phyloP scores from a whole-genome alignment of 2,329 filamentous ascomycete genomes.

The Ustulina deusta region DNA sequence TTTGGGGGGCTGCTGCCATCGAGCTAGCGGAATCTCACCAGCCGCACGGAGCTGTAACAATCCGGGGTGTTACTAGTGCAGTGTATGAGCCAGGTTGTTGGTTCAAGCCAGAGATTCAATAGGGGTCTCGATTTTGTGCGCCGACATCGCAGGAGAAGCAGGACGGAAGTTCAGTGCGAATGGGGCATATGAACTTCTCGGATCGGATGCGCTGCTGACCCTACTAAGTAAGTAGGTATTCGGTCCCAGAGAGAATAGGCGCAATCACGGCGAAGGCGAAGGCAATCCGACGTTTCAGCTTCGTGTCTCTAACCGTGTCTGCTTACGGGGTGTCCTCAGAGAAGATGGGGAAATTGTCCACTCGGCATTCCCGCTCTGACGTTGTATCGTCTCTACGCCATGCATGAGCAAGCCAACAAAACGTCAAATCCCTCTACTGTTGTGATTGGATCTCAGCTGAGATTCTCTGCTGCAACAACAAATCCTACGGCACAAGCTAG shows the following conservation, averaged over 20 bases:
- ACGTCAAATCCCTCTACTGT: slow-evolving; percentile 13
- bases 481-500: not conserved
- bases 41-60: slow-evolving; percentile 28
- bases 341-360: slow-evolving; percentile 30
- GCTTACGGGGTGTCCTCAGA: slow-evolving; percentile 24
- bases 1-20: slow-evolving; percentile 29
- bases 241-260: not conserved
- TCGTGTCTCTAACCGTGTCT: slow-evolving; percentile 10
- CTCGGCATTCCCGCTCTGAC: slow-evolving; percentile 35
- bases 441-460: slow-evolving; percentile 18
- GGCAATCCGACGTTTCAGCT: slow-evolving; percentile 22
- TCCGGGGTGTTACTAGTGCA: slow-evolving; percentile 25
- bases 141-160: not conserved
- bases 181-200: not conserved
- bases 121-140: not conserved
- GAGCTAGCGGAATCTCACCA: slow-evolving; percentile 24
- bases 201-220: not conserved
- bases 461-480: slow-evolving; percentile 3
- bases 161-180: not conserved
- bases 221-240: not conserved
- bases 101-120: not conserved
- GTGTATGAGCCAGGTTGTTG: not conserved
- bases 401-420: slow-evolving; percentile 26
- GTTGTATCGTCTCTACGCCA: slow-evolving; percentile 31
- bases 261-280: slow-evolving; percentile 1